A percentile compares a stretch with the other conserved stretches of the same genome.
These are phyloP conservation scores for Paulownia fortunei DNA, from an alignment of 257 asterid genomes.

Conservation along the genomic window DNA sequence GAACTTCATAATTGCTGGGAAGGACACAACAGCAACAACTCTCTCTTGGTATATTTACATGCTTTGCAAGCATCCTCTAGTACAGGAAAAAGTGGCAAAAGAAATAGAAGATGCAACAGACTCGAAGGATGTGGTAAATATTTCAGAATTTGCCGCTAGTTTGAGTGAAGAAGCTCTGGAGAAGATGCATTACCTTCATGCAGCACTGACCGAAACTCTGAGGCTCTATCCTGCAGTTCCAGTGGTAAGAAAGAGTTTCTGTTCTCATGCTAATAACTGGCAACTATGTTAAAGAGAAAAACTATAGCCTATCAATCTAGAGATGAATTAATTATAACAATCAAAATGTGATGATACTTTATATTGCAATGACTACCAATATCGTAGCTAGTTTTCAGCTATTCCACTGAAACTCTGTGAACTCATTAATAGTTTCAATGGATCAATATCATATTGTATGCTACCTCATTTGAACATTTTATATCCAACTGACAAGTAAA, in stretches of 20 bases:
- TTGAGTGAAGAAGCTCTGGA: conserved; percentile 54
- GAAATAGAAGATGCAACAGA: conserved; percentile 44
- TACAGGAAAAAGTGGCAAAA: conserved; percentile 55
- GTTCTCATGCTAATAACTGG: background rate
- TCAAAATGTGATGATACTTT: background rate
- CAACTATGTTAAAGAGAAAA: background rate
- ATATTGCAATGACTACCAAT: background rate
- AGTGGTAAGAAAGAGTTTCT: conserved; percentile 48
- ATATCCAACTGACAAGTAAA: too few species aligned
- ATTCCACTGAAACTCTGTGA: background rate
- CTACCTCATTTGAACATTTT: too few species aligned
- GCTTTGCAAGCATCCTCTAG: conserved; percentile 58
- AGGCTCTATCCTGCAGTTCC: conserved; percentile 74
- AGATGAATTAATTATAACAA: background rate
- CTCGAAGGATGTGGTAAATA: conserved; percentile 20
- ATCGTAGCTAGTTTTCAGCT: background rate
- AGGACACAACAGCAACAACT: conserved; percentile 59
- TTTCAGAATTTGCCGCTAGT: conserved; percentile 45
- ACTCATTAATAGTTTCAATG: background rate
- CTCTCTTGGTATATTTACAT: conserved; percentile 61
- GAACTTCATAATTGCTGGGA: conserved; percentile 65
- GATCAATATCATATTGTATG: background rate
- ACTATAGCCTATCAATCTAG: background rate
- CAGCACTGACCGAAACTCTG: conserved; percentile 62
- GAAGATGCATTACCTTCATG: conserved; percentile 67